Evolutionary conservation across 495 filamentous ascomycete species (phyloP).

Genomic region (Melanomma pulvis-pyrius): DNA sequence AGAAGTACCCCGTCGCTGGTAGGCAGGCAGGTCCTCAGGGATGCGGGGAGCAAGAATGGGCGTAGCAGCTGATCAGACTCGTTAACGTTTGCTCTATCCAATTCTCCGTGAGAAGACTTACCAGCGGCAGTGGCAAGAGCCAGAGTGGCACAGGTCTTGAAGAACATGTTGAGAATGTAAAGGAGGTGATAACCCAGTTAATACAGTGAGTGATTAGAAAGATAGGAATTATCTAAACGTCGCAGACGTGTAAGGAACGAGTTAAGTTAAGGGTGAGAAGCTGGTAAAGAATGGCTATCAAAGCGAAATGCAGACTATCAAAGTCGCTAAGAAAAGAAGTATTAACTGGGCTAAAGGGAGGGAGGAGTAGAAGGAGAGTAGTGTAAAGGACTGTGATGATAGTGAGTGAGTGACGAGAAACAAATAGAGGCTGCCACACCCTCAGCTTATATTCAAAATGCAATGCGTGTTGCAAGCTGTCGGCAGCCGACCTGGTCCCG

Average conservation of each 20-base stretch:
- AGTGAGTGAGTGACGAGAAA: slow-evolving; percentile 24
- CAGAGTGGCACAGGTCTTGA: slow-evolving; percentile 25
- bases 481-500: background rate
- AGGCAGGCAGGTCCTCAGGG: slow-evolving; percentile 12
- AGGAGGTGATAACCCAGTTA: slow-evolving; percentile 27
- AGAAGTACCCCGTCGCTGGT: background rate
- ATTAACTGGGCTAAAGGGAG: slow-evolving; percentile 31
- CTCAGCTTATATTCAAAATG: slow-evolving; percentile 11
- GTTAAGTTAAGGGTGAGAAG: background rate
- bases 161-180: slow-evolving; percentile 27
- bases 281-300: slow-evolving; percentile 17
- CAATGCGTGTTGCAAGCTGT: background rate
- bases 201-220: slow-evolving; percentile 32
- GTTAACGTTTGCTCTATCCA: background rate
- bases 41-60: slow-evolving; percentile 16
- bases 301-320: slow-evolving; percentile 34
- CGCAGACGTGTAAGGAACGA: slow-evolving; percentile 33
- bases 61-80: slow-evolving; percentile 13
- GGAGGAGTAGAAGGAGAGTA: slow-evolving; percentile 12
- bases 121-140: slow-evolving; percentile 37
- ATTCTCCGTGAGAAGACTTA: background rate
- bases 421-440: background rate
- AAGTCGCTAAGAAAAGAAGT: slow-evolving; percentile 32
- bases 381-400: slow-evolving; percentile 18
- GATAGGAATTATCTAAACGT: slow-evolving; percentile 29